Conservation (phyloP, 805 yeast species). For the Sugiyamaella qingdaonensis region DNA sequence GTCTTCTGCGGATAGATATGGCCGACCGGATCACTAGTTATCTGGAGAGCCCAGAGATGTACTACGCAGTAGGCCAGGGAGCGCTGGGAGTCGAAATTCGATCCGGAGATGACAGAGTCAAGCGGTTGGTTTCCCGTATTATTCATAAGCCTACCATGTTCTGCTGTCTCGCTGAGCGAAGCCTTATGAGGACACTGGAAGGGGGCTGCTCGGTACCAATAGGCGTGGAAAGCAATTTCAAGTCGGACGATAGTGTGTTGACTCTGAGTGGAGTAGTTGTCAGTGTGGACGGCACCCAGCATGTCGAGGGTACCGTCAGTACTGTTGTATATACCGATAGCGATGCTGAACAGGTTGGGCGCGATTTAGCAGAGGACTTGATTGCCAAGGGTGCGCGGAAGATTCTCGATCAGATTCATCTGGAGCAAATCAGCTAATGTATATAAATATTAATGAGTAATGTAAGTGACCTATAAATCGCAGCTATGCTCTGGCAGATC, state of each 20-base stretch:
- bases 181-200: constrained; percentile 80
- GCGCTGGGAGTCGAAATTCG: constrained; percentile 92
- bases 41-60: constrained; percentile 75
- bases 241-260: constrained; percentile 45
- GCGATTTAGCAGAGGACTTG: constrained; percentile 60
- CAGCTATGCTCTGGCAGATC: no score
- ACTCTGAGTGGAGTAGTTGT: constrained; percentile 69
- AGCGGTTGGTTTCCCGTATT: constrained; percentile 54
- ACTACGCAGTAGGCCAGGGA: constrained; percentile 98
- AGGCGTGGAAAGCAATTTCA: constrained; percentile 69
- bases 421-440: constrained; percentile 18
- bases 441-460: not conserved
- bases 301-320: constrained; percentile 54
- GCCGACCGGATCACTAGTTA: constrained; percentile 70
- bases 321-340: constrained; percentile 39
- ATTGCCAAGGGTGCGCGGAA: constrained; percentile 74
- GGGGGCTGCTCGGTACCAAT: constrained; percentile 99
- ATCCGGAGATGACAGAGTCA: constrained; percentile 56
- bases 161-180: constrained; percentile 84
- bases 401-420: constrained; percentile 73
- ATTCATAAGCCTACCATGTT: constrained; percentile 62
- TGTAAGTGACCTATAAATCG: not conserved
- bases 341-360: constrained; percentile 72
- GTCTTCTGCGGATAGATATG: constrained; percentile 69
- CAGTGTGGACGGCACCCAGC: constrained; percentile 73